A percentile compares a stretch with the other conserved stretches of the same genome.
Conservation (phyloP, 495 filamentous ascomycete species). For the Hyaloscypha finlandica region DNA sequence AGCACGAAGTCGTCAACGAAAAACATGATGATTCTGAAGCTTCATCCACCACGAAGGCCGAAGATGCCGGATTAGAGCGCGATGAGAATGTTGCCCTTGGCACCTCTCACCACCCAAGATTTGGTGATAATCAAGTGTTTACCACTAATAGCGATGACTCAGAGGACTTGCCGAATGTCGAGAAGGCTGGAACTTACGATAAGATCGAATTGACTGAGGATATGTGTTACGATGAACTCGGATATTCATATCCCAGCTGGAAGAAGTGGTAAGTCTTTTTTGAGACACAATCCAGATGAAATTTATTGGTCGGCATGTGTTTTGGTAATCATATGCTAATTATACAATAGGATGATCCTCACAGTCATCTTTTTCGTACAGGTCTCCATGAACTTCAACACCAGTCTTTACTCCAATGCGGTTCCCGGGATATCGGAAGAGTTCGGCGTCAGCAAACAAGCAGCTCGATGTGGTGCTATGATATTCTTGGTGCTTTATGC, state of each 20-base stretch:
- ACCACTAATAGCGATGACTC: neutral
- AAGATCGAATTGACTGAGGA: slow-evolving; percentile 63
- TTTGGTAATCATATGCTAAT: neutral
- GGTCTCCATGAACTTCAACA: slow-evolving; percentile 87
- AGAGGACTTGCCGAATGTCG: slow-evolving; percentile 10
- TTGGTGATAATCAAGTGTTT: slow-evolving; percentile 9
- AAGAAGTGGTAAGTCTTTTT: slow-evolving; percentile 64
- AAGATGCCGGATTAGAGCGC: neutral
- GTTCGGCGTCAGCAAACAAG: slow-evolving; percentile 64
- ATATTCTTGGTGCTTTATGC: slow-evolving; percentile 75
- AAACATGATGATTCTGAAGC: slow-evolving; percentile 15
- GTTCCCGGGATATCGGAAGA: slow-evolving; percentile 59
- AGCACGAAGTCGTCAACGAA: slow-evolving; percentile 3
- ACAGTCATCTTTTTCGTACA: slow-evolving; percentile 75
- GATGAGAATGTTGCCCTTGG: slow-evolving; percentile 8
- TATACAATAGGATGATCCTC: slow-evolving; percentile 50
- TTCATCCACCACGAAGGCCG: slow-evolving; percentile 22
- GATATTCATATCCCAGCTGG: slow-evolving; percentile 61
- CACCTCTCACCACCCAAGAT: slow-evolving; percentile 13
- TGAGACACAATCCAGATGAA: neutral
- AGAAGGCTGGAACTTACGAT: slow-evolving; percentile 34
- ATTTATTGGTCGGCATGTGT: neutral
- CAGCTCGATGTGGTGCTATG: slow-evolving; percentile 65
- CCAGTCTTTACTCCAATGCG: slow-evolving; percentile 69
- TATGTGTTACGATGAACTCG: slow-evolving; percentile 65